Evolutionary conservation across 2,329 filamentous ascomycete species (phyloP).

Genomic region (Aspergillus caelatus): DNA sequence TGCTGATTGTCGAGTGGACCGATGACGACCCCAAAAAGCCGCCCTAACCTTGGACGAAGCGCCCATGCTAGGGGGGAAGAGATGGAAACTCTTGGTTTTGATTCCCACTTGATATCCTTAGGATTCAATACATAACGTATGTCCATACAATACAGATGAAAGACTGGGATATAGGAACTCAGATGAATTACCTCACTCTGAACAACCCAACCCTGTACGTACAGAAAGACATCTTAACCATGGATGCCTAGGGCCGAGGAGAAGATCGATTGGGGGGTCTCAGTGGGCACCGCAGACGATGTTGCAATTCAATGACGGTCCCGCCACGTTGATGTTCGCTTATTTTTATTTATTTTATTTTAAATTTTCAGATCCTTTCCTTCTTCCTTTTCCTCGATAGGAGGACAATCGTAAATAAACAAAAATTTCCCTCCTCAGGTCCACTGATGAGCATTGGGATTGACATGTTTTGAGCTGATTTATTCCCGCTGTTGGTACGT

Average conservation of each 20-base stretch:
- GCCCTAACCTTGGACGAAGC: conserved; percentile 14
- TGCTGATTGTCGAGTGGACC: conserved; percentile 13
- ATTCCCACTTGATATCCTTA: background rate
- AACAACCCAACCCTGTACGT: background rate
- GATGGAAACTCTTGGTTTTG: background rate
- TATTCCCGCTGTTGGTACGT: background rate
- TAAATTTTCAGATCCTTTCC: background rate
- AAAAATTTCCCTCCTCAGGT: background rate
- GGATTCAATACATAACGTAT: background rate
- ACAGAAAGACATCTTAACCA: background rate
- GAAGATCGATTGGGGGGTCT: background rate
- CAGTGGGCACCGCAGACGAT: background rate
- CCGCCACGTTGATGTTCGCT: conserved; percentile 1
- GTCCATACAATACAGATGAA: background rate
- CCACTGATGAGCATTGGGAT: background rate
- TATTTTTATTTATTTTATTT: background rate
- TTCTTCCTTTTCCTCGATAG: background rate
- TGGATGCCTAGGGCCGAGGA: background rate
- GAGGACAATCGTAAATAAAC: background rate
- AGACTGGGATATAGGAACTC: background rate
- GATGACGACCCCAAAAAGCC: conserved; percentile 13
- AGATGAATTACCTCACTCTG: background rate
- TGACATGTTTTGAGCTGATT: background rate
- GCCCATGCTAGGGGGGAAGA: background rate
- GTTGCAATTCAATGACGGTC: background rate